phyloP scores from a whole-genome alignment of 768 basidiomycete genomes.

The Macrolepiota dolichaula region DNA sequence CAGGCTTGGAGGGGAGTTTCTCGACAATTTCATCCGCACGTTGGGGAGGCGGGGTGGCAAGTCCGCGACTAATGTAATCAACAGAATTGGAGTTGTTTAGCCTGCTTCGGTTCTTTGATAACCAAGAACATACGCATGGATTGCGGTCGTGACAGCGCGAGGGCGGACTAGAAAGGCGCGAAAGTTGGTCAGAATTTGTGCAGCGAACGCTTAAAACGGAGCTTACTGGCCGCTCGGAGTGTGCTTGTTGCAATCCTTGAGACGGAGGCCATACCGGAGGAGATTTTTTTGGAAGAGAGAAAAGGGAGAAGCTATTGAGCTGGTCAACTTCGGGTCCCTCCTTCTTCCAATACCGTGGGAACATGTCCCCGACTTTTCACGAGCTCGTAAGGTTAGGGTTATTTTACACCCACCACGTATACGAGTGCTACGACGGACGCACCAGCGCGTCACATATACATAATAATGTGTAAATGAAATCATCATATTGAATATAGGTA shows the following conservation, averaged over 20 bases:
- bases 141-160: constrained; percentile 44
- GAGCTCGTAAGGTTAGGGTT: constrained; percentile 31
- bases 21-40: constrained; percentile 90
- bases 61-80: constrained; percentile 50
- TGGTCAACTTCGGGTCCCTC: constrained; percentile 20
- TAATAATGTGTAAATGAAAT: background rate
- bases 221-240: constrained; percentile 57
- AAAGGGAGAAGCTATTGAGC: constrained; percentile 24
- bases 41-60: constrained; percentile 73
- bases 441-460: background rate
- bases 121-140: constrained; percentile 44
- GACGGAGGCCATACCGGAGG: constrained; percentile 44
- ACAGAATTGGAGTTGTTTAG: constrained; percentile 12
- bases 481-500: background rate
- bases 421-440: background rate
- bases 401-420: background rate
- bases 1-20: constrained; percentile 78
- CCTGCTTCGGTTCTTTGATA: constrained; percentile 8
- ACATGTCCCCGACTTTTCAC: constrained; percentile 36
- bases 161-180: constrained; percentile 43
- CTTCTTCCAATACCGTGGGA: constrained; percentile 30
- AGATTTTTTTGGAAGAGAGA: constrained; percentile 22
- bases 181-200: background rate
- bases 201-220: background rate
- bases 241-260: constrained; percentile 69